Percentiles rank a stretch among this genome's conserved stretches.
phyloP scores from a whole-genome alignment of 257 asterid genomes.

The Perilla frutescens region DNA sequence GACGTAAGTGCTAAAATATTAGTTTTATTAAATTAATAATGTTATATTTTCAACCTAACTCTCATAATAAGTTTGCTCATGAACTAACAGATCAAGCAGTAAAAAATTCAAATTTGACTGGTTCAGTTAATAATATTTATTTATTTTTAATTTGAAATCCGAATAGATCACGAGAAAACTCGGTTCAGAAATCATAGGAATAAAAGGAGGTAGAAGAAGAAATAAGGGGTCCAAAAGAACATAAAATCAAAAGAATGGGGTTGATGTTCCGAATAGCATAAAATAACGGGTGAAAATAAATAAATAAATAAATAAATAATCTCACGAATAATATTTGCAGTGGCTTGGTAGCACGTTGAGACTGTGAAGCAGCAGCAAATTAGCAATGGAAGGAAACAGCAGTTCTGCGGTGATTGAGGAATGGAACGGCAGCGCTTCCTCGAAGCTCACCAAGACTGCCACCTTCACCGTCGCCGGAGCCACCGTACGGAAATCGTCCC shows the following conservation, averaged over 20 bases:
- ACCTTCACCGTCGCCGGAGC: slow-evolving; percentile 57
- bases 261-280: neutral
- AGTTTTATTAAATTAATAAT: too few species aligned
- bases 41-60: too few species aligned
- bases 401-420: slow-evolving; percentile 66
- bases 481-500: slow-evolving; percentile 59
- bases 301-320: too few species aligned
- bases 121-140: too few species aligned
- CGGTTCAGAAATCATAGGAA: too few species aligned
- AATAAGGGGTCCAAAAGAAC: neutral
- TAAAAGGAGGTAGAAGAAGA: neutral
- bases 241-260: neutral
- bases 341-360: slow-evolving; percentile 19
- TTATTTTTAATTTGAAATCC: too few species aligned
- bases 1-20: too few species aligned
- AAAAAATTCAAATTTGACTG: too few species aligned
- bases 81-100: too few species aligned
- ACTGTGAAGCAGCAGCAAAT: neutral
- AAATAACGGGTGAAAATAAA: neutral
- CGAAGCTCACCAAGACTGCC: slow-evolving; percentile 79
- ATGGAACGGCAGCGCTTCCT: slow-evolving; percentile 89
- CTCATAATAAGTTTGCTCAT: too few species aligned
- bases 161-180: too few species aligned
- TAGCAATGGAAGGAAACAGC: slow-evolving; percentile 39
- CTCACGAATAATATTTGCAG: too few species aligned